Evolutionary conservation across 2,329 filamentous ascomycete genomes (phyloP).

Genomic region (Seiridium unicorne): DNA sequence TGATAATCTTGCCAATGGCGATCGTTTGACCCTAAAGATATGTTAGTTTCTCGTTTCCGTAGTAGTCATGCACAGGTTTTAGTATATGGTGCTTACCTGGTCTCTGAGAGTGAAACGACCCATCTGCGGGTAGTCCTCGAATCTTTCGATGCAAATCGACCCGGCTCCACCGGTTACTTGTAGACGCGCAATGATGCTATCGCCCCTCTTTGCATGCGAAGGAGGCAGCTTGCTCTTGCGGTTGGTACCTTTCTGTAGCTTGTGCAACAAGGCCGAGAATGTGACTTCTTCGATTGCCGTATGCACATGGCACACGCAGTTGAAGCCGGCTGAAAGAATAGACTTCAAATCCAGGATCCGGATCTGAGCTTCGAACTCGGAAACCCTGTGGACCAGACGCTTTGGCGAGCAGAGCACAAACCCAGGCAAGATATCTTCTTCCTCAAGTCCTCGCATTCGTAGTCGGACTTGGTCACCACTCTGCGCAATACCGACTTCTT

Average conservation of each 20-base stretch:
- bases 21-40: constrained; percentile 85
- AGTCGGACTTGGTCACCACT: constrained; percentile 95
- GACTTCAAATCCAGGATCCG: constrained; percentile 91
- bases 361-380: constrained; percentile 92
- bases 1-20: constrained; percentile 98
- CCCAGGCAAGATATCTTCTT: constrained; percentile 93
- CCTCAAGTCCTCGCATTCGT: constrained; percentile 90
- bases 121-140: constrained; percentile 94
- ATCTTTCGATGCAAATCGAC: constrained; percentile 87
- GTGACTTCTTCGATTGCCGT: constrained; percentile 97
- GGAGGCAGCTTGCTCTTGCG: constrained; percentile 92
- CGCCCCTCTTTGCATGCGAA: constrained; percentile 79
- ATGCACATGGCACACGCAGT: constrained; percentile 96
- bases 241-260: constrained; percentile 90
- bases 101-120: constrained; percentile 88
- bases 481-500: constrained; percentile 77
- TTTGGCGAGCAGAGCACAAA: constrained; percentile 96
- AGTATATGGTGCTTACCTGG: constrained; percentile 56
- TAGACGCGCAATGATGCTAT: constrained; percentile 87
- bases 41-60: constrained; percentile 21
- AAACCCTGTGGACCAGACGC: constrained; percentile 87
- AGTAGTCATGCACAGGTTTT: constrained; percentile 7
- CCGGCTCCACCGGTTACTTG: constrained; percentile 84
- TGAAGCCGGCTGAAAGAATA: constrained; percentile 92
- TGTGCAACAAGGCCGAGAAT: constrained; percentile 83